Conservation (phyloP, 805 yeast genomes). For the Helenozyma rhizophorensis region DNA sequence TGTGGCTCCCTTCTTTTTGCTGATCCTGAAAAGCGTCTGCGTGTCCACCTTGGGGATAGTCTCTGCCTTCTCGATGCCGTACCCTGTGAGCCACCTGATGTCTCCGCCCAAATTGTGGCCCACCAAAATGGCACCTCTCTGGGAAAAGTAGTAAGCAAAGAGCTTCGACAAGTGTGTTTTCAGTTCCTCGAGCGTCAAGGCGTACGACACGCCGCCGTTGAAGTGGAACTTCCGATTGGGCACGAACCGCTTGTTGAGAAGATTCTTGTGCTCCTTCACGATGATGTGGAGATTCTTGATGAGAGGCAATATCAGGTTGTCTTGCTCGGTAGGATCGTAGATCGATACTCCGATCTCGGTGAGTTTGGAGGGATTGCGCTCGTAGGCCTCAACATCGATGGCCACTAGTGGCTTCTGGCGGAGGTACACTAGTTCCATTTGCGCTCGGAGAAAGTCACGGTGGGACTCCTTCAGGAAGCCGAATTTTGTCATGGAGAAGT, state of each 20-base stretch:
- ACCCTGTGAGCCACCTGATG: constrained; percentile 11
- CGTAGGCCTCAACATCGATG: constrained; percentile 27
- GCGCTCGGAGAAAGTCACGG: constrained; percentile 6
- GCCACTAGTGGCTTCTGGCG: constrained; percentile 20
- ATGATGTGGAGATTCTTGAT: constrained; percentile 19
- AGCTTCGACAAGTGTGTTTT: constrained; percentile 7
- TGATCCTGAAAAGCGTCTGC: constrained; percentile 11
- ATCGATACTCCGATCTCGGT: constrained; percentile 24
- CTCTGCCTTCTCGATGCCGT: constrained; percentile 7
- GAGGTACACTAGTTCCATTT: constrained; percentile 19
- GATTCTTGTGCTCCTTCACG: constrained; percentile 14
- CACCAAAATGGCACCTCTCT: constrained; percentile 17
- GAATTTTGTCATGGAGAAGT: constrained; percentile 9
- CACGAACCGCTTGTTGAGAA: constrained; percentile 17
- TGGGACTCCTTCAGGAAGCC: constrained; percentile 6
- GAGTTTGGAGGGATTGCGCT: constrained; percentile 11
- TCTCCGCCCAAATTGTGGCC: constrained; percentile 16
- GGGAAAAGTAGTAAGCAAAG: constrained; percentile 14
- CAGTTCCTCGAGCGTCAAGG: constrained; percentile 10
- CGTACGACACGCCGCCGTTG: constrained; percentile 21
- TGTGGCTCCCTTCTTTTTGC: constrained; percentile 16
- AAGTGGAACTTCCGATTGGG: constrained; percentile 19
- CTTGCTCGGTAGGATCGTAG: constrained; percentile 19
- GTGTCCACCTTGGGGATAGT: constrained; percentile 18
- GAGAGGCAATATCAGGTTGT: constrained; percentile 14